A percentile compares a stretch with the other conserved stretches of the same genome.
Conservation (phyloP, 2,329 filamentous ascomycete genomes). For the Pestalotiopsis sp. region DNA sequence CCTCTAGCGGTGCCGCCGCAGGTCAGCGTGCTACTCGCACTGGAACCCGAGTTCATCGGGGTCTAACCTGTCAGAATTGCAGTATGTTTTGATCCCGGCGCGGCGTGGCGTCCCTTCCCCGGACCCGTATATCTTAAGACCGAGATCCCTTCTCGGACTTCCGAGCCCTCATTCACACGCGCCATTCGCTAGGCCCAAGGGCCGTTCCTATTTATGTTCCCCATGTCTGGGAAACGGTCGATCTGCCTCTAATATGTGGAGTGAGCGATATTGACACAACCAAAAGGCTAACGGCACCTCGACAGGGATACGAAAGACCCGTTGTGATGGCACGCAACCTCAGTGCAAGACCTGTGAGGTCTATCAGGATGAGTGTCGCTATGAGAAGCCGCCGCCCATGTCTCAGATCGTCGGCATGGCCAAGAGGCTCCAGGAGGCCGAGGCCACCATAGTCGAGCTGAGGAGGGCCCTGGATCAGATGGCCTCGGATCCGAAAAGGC, state of each 20-base stretch:
- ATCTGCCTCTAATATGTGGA: background rate
- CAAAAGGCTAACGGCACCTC: background rate
- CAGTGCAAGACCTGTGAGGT: slow-evolving; percentile 34
- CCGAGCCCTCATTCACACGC: background rate
- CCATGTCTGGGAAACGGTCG: background rate
- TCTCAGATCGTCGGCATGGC: slow-evolving; percentile 33
- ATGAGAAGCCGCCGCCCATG: slow-evolving; percentile 35
- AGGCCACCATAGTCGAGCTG: slow-evolving; percentile 23
- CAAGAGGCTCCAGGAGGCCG: slow-evolving; percentile 28
- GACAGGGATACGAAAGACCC: slow-evolving; percentile 18
- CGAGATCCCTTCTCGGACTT: background rate
- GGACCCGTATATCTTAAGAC: slow-evolving; percentile 1
- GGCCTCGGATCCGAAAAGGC: background rate
- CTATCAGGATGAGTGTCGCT: slow-evolving; percentile 32
- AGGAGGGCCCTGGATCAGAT: slow-evolving; percentile 14
- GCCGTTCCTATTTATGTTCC: background rate
- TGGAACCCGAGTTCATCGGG: slow-evolving; percentile 6
- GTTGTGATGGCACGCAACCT: slow-evolving; percentile 32
- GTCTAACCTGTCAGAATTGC: slow-evolving; percentile 12
- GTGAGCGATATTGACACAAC: background rate
- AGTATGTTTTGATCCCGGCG: background rate
- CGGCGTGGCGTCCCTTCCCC: background rate
- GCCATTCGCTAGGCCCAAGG: too few relatives aligned
- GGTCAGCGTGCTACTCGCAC: slow-evolving; percentile 6
- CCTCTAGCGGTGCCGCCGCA: background rate